Base-by-base conservation (phyloP, 139 green algal species). In the Chlorella sp. region DNA sequence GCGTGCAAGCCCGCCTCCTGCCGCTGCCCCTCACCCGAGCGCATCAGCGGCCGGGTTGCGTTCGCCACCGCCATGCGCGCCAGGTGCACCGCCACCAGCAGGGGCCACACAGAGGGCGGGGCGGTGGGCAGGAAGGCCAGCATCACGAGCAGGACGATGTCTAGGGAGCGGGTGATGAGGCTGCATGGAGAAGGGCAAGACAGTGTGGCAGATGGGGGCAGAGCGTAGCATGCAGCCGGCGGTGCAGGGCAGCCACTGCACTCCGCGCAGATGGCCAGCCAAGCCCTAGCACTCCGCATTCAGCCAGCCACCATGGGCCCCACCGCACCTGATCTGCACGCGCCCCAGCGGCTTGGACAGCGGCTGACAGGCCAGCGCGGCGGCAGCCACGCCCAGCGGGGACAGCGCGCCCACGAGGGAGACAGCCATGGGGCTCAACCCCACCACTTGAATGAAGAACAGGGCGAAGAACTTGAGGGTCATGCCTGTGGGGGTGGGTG, bases 391-490 rank as follows among this genome's bases (percentile, higher is more conserved):
- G 11, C 82, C 68, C 6, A 91, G 67, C 9, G 87, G 89, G 3
- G 46, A 58, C 38, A 88, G 43, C 22, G 81, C 72, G 28, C 70
- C 72, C 7, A 92, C 54, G 19, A 76, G 26, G 4, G 75, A 87
- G 5, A 90, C 82, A 11, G 78, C 72, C 26, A 84, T 44, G 1
- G 87, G 72, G 2, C 17, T 26, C 17, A 48, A 44, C 20, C 36
- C 16, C 34, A 79, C 67, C 26, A 17, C 67, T 76, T 91, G 74
- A 8, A 90, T 69, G 70, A 92, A 92, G 44, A 90, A 92, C 16
- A 92, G 62, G 11, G 56, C 72, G 48, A 91, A 92, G 64, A 92
- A 92, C 48, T 90, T 91, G 28, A 91, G 73, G 1, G 89, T 91
- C 89, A 92, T 92, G 32, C 88, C 88, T 90, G 83, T 85, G 83